Evolutionary conservation across 768 basidiomycete species (phyloP).

Genomic region (Hygrocybe punicea): DNA sequence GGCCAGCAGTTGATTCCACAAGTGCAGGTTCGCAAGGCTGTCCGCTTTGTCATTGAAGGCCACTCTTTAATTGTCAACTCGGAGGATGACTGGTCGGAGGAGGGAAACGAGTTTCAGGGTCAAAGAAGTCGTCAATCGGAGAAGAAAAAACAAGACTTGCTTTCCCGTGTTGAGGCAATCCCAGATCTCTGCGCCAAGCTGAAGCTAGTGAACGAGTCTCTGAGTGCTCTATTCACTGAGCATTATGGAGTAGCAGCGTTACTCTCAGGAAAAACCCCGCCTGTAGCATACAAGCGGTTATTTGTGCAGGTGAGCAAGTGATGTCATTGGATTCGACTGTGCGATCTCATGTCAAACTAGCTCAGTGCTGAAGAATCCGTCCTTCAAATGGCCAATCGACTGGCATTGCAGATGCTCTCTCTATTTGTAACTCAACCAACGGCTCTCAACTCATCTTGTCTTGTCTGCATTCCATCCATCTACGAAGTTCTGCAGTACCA

Average conservation of each 20-base stretch:
- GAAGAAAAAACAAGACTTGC: neutral
- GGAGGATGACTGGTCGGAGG: conserved; percentile 6
- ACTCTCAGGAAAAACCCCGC: neutral
- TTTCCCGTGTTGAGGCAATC: neutral
- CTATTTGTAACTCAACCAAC: conserved; percentile 10
- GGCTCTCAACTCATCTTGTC: neutral
- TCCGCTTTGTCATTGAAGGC: conserved; percentile 7
- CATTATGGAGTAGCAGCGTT: conserved; percentile 8
- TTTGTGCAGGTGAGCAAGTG: conserved; percentile 10
- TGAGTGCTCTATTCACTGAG: conserved; percentile 5
- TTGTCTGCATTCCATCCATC: conserved; percentile 15
- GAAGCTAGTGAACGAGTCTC: neutral
- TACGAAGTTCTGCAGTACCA: conserved; percentile 14
- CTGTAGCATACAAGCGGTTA: conserved; percentile 5
- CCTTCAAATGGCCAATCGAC: conserved; percentile 16
- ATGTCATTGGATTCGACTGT: neutral
- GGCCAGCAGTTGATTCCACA: conserved; percentile 12
- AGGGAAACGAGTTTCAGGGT: neutral
- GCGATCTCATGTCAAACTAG: conserved; percentile 6
- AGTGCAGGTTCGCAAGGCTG: neutral
- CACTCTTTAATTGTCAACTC: neutral
- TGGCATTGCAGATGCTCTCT: conserved; percentile 9
- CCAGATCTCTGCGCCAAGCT: neutral
- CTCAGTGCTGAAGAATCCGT: conserved; percentile 23
- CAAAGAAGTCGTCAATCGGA: neutral